Base-by-base conservation (phyloP, 1,139 yeast species). In the Yamadazyma diddensiae region DNA sequence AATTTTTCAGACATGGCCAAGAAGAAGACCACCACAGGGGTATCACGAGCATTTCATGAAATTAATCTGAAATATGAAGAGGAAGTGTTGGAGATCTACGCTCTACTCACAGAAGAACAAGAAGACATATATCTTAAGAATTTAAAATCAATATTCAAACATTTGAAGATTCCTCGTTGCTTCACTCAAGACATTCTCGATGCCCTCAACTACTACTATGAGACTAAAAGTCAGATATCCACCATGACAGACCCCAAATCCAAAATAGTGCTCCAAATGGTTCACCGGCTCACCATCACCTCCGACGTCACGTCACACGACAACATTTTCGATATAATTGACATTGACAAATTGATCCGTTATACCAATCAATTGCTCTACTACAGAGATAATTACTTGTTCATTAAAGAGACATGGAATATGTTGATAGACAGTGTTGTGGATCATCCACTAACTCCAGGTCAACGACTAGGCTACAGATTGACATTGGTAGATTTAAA, bases 291-390 rank as follows among this genome's bases (percentile, higher is more conserved):
- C 33, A 66, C 73, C 2, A 52, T 67, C 16, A 52, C 65, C 8
- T 33, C 50, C 3, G 31, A 41, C 3, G 34, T 46, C 2, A 38
- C 35, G 6, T 43, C 46, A 8, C 35, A 49, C 2, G 42, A 44
- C 15, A 57, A 55, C 14, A 48, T 63, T 9, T 47, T 67, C 4
- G 75, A 68, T 39, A 55, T 68, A 2, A 50, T 69, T 4, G 74
- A 69, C 42, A 52, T 68, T 21, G 73, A 68, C 36, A 69, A 68
- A 42, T 49, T 68, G 16, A 48, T 66, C 8, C 29, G 36, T 16
- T 51, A 60, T 31, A 39, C 52, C 20, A 49, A 51, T 26, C 53
- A 55, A 31, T 51, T 68, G 15, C 33, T 68, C 15, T 55, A 57
- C 39, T 65, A 63, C 37, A 43, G 73, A 30, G 56, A 68, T 40